Base-by-base conservation (phyloP, 495 filamentous ascomycete genomes). In the Talaromyces trachyspermus region DNA sequence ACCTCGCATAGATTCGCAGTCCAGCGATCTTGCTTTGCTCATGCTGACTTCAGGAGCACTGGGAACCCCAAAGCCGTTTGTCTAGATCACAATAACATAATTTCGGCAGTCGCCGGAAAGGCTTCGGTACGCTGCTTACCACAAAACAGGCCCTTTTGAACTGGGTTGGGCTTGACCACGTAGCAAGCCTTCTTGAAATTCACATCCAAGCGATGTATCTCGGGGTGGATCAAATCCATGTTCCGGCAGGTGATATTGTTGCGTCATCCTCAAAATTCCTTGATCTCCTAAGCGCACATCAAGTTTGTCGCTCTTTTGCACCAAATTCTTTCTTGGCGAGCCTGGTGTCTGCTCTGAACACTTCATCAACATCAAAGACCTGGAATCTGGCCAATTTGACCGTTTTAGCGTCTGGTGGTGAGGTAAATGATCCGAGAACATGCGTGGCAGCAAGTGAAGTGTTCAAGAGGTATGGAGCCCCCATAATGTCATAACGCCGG, bases 1-100 rank as follows among this genome's bases (percentile, higher is more conserved):
- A 1, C 2, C 29, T 1, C 14, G 29, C 3, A 32, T 32, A n/a
- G 29, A 32, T 32, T 32, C 29, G 14, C 10, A 32, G 2, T 2
- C 29, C 2, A 26, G 24, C 26, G 60, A 60, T 40, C 12, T 54
- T 0, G 58, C 61, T 0, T 60, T 64, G 4, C 52, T 79, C 5
- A 74, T 80, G 73, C 58, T 83, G 6, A 83, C 78, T 3, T 83
- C 77, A 78, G 79, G 0, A 76, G 67, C 51, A 77, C 71, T 9
- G 75, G 77, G 2, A 61, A 70, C 30, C 51, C 75, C n/a, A 81
- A 83, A 53, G 77, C 74, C 1, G 77, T 80, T 2, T 43, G 18
- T 5, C 54, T 79, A 7, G 60, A 43, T 1, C 71, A 76, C 47
- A 30, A 36, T 1, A 73, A 80, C 52, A 56, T 79, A 2, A 37